phyloP scores from a whole-genome alignment of 768 basidiomycete genomes.

The Pholiota molesta region DNA sequence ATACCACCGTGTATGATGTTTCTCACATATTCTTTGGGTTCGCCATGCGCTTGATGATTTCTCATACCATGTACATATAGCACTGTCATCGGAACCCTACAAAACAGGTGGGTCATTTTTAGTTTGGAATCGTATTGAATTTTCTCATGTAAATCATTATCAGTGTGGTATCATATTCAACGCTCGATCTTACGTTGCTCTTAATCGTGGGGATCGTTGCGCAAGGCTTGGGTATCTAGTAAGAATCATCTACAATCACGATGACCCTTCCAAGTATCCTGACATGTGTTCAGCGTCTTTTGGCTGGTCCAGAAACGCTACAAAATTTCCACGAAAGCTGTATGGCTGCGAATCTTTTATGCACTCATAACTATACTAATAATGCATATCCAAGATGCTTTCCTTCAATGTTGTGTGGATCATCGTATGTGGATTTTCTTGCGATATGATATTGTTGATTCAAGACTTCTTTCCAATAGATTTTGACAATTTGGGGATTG shows the following conservation, averaged over 20 bases:
- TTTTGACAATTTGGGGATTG: constrained; percentile 74
- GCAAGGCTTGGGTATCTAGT: constrained; percentile 74
- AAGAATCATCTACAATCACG: constrained; percentile 36
- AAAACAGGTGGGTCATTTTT: constrained; percentile 55
- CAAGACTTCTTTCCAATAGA: constrained; percentile 32
- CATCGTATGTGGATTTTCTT: constrained; percentile 40
- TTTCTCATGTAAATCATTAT: constrained; percentile 1
- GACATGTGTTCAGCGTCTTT: constrained; percentile 45
- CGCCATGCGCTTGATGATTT: not conserved
- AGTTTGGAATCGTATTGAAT: not conserved
- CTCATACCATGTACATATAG: constrained; percentile 37
- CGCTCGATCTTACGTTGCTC: constrained; percentile 67
- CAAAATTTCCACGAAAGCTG: constrained; percentile 65
- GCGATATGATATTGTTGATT: not conserved
- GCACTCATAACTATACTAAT: not conserved
- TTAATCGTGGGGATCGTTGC: constrained; percentile 67
- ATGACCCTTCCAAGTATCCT: not conserved
- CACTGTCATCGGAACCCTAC: constrained; percentile 71
- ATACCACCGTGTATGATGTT: constrained; percentile 67
- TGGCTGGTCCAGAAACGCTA: constrained; percentile 72
- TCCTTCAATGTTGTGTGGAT: constrained; percentile 76
- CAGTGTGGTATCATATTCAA: constrained; percentile 73
- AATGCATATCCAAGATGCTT: constrained; percentile 53
- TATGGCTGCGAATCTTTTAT: constrained; percentile 23
- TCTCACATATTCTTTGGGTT: not conserved